Conservation (phyloP, 352 stramenopile species). For the Globisporangium recalcitrans region DNA sequence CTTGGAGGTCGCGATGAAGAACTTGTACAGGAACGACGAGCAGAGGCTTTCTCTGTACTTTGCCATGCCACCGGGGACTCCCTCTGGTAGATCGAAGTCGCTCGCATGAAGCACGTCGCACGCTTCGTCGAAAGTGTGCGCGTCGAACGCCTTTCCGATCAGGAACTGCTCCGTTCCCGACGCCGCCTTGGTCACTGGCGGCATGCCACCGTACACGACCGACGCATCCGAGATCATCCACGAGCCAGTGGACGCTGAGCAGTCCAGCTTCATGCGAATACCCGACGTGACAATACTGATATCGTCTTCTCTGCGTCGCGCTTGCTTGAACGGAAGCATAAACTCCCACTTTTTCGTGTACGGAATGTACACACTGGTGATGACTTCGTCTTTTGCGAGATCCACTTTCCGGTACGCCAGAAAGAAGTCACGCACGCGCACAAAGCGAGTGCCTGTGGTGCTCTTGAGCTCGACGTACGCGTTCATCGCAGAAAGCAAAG, state of each 20-base stretch:
- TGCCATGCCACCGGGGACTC: constrained; percentile 91
- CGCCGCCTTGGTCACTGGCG: constrained; percentile 57
- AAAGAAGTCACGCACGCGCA: constrained; percentile 92
- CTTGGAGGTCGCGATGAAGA: constrained; percentile 80
- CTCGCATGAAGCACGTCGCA: constrained; percentile 74
- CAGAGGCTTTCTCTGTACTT: constrained; percentile 93
- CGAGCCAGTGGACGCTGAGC: constrained; percentile 50
- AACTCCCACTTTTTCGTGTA: constrained; percentile 88
- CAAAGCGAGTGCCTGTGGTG: constrained; percentile 27
- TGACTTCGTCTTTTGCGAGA: constrained; percentile 85
- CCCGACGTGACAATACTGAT: constrained; percentile 96
- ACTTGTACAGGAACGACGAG: constrained; percentile 94
- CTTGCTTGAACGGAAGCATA: constrained; percentile 95
- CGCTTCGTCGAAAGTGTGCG: constrained; percentile 76
- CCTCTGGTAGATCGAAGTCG: constrained; percentile 89
- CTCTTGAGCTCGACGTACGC: constrained; percentile 62
- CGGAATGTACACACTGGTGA: constrained; percentile 90
- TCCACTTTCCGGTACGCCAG: constrained; percentile 92
- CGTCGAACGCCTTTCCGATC: constrained; percentile 75
- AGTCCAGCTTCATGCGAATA: constrained; percentile 84
- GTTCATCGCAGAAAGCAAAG: constrained; percentile 88
- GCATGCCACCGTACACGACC: constrained; percentile 67
- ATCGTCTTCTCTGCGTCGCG: constrained; percentile 93
- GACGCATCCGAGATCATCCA: constrained; percentile 69
- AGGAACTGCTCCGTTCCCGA: constrained; percentile 59